Base-by-base conservation (phyloP, 345 rosid species). In the Acer yangbiense region DNA sequence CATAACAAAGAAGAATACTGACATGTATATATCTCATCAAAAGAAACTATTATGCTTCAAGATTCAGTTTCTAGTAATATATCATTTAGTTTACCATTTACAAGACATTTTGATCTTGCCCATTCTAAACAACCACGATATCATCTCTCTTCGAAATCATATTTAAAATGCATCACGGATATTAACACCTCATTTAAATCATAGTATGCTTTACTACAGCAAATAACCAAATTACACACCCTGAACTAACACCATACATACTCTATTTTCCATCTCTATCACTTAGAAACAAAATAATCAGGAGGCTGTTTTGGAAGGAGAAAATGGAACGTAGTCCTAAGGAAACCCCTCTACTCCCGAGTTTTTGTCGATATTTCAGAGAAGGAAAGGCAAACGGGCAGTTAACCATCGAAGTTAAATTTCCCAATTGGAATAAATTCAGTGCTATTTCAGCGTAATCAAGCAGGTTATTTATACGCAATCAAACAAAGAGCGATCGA, bases 41-140 rank as follows among this genome's bases (percentile, higher is more conserved):
- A 25, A 50, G 9, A 50, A 69, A 23, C 41, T 25, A 50, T 21
- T 27, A 69, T n/a, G 73, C 73, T 48, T n/a, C 61, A 46, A 50
- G 58, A 69, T 69, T 69, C 61, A 69, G 32, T 68, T 68, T 68
- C 71, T 4, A 16, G 12, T 11, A 68, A 43, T 52, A 43, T 68
- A 43, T 20, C 29, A 68, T 29, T 65, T 65, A n/a, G 27, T 35
- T 35, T 35, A 35, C 39, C 39, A 35, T 35, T 35, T 35, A 4
- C 39, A 35, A 35, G 39, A 35, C 39, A 35, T 35, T 35, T 35
- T 35, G 39, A 35, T 35, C 39, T 35, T 4, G 39, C 39, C 39
- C 39, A 35, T 35, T 35, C 39, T 35, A 35, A 35, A 35, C 6
- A 35, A 4, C 6, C 0, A 35, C 39, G 39, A 4, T 35, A 35